Percentiles rank a stretch among this genome's conserved stretches.
phyloP scores from a whole-genome alignment of 495 filamentous ascomycete species.

The Entonaema liquescens region DNA sequence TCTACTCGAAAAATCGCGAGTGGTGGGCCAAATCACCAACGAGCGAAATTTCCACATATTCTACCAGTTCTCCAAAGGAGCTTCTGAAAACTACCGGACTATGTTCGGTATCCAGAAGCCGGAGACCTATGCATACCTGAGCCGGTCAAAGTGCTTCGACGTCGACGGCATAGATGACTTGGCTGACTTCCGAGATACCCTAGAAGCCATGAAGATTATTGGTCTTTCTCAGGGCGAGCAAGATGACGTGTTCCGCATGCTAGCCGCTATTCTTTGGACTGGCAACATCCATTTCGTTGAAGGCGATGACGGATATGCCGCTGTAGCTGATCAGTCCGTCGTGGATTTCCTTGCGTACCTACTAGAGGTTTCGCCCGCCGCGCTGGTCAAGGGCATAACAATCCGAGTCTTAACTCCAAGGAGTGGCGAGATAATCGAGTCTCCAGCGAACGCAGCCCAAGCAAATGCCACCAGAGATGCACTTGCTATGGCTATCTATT shows the following conservation, averaged over 20 bases:
- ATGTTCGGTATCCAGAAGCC: slow-evolving; percentile 90
- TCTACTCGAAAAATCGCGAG: slow-evolving; percentile 91
- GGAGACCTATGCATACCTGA: slow-evolving; percentile 94
- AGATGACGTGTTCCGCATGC: slow-evolving; percentile 96
- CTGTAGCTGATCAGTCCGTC: slow-evolving; percentile 84
- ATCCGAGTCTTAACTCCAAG: slow-evolving; percentile 89
- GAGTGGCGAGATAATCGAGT: slow-evolving; percentile 87
- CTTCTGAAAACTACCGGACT: slow-evolving; percentile 83
- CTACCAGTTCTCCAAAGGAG: slow-evolving; percentile 97
- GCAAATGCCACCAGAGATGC: slow-evolving; percentile 95
- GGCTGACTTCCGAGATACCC: slow-evolving; percentile 88
- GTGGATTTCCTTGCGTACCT: slow-evolving; percentile 95
- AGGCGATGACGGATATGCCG: slow-evolving; percentile 87
- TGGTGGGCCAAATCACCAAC: slow-evolving; percentile 93
- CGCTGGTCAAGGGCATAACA: slow-evolving; percentile 89
- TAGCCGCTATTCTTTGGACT: slow-evolving; percentile 92
- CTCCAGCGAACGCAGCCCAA: slow-evolving; percentile 88
- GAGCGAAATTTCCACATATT: slow-evolving; percentile 99
- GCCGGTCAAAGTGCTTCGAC: slow-evolving; percentile 90
- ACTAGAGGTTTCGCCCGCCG: slow-evolving; percentile 82
- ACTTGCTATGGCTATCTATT: slow-evolving; percentile 92
- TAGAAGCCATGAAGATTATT: slow-evolving; percentile 95
- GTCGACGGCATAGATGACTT: slow-evolving; percentile 92
- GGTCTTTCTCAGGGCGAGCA: slow-evolving; percentile 89
- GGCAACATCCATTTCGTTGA: slow-evolving; percentile 92